Base-by-base conservation (phyloP, 2,329 filamentous ascomycete species). In the Fusarium musae region DNA sequence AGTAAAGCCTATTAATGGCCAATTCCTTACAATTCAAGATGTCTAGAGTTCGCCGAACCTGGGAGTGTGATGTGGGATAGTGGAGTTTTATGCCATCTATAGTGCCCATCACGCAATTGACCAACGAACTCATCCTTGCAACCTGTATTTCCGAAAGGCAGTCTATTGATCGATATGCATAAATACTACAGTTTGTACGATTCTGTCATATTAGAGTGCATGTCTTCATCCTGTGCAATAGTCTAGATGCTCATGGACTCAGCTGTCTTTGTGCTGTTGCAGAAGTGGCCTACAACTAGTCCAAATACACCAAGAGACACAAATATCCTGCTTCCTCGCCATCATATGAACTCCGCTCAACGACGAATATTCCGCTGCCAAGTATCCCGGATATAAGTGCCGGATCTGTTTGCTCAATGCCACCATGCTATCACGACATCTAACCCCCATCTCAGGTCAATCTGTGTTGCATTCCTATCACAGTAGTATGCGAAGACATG, bases 91-190 rank as follows among this genome's bases (percentile, higher is more conserved):
- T 69, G 66, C 57, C 66, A 69, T 69, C 64, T 39, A 42, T 54
- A 49, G 42, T 52, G 17, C 9, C 37, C 60, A 66, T 69, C 64
- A 69, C 64, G 66, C 66, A 69, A 69, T 69, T 59, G 66, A 68
- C 66, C 30, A 62, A 36, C 40, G 36, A 17, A n/a, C 50, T 32
- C 11, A 62, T 36, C 59, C 59, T 62, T 58, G 59, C 12, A 37
- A 62, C 32, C 23, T 43, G 13, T 42, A 44, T 37, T 62, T 26
- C 26, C 26, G 23, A 30, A 28, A 26, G 21, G 19, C 2, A 58
- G 26, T 26, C 9, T 23, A 44, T 30, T 37, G 12, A 32, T n/a
- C 21, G n/a, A 44, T 19, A 43, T 26, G 10, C 36, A 28, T 21
- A 9, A 28, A 15, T 11, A 5, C 7, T 17, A 5, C 16, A 26